Evolutionary conservation across 192 early-diverging fungal genomes (phyloP).

Genomic region (Pilobolus umbonatus): DNA sequence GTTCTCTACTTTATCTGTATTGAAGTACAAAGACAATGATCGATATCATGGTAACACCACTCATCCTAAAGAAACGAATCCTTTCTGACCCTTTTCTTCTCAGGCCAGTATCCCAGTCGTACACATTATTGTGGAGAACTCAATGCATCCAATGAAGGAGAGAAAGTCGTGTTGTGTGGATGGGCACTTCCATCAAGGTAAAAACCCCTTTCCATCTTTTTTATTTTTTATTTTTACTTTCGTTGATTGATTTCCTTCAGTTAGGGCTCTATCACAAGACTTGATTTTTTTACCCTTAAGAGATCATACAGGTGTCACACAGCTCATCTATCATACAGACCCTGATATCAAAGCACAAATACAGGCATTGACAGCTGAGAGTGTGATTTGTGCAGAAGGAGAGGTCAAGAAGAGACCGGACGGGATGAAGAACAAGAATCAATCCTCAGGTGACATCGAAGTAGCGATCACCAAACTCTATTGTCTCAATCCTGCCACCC

Average conservation of each 20-base stretch:
- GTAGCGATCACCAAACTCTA: constrained; percentile 53
- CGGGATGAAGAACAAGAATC: constrained; percentile 37
- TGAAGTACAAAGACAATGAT: constrained; percentile 21
- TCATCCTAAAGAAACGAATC: neutral
- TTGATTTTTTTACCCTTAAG: constrained; percentile 76
- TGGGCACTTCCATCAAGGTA: constrained; percentile 68
- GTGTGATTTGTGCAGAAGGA: constrained; percentile 67
- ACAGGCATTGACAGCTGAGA: constrained; percentile 59
- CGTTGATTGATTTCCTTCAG: neutral
- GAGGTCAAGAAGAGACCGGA: constrained; percentile 54
- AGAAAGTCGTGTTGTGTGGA: constrained; percentile 66
- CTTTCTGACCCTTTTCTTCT: neutral
- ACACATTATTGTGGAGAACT: constrained; percentile 83
- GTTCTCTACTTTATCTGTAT: no score
- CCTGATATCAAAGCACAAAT: constrained; percentile 34
- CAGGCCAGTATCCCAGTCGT: constrained; percentile 41
- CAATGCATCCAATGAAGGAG: constrained; percentile 46
- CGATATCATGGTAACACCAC: constrained; percentile 11
- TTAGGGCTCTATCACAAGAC: constrained; percentile 62
- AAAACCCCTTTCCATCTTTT: neutral
- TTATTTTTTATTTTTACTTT: neutral
- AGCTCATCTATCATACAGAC: constrained; percentile 55
- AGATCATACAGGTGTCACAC: constrained; percentile 70
- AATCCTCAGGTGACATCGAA: constrained; percentile 66
- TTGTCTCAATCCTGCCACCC: constrained; percentile 65